Base-by-base conservation (phyloP, 2,329 filamentous ascomycete species). In the Colletotrichum sp. region DNA sequence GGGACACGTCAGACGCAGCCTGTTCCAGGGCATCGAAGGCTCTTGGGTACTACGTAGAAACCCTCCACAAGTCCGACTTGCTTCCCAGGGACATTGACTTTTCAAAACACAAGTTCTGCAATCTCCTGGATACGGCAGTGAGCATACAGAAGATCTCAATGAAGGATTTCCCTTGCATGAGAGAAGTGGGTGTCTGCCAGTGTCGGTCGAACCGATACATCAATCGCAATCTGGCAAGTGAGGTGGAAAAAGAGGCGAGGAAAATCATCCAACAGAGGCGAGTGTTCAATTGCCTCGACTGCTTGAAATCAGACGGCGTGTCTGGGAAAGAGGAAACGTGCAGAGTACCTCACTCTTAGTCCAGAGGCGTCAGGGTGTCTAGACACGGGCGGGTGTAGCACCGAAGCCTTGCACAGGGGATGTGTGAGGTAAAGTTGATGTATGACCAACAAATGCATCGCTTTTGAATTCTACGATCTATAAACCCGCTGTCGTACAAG, bases 21-120 rank as follows among this genome's bases (percentile, higher is more conserved):
- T 79, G 77, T 36, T 66, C 52, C 8, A 67, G 77, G n/a, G 69
- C 69, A 13, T 69, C 77, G 7, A 79, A 66, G 39, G 62, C 75
- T 27, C 64, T 79, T 9, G 77, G 63, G 3, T 55, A 64, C 15
- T 78, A 79, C 49, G 71, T 76, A 22, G 62, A 78, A 15, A 70
- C 69, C 16, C 64, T 78, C 30, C 77, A 69, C 34, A 73, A 59
- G 30, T 67, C 36, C 13, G 63, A 72, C 13, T 44, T 78, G 16
- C 44, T 79, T 29, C 77, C 77, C 12, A 55, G 69, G 8, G 77
- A 79, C 19, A 71, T 79, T 25, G 77, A 77, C 30, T 78, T 79
- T 22, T 34, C 64, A 16, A 72, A 71, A 27, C 75, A 78, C 63
- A 75, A 62, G 11, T 78, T 79, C 22, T 70, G 75, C 62, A 49